phyloP scores from a whole-genome alignment of 2,329 filamentous ascomycete species.

The Paraphaeosphaeria minitans region DNA sequence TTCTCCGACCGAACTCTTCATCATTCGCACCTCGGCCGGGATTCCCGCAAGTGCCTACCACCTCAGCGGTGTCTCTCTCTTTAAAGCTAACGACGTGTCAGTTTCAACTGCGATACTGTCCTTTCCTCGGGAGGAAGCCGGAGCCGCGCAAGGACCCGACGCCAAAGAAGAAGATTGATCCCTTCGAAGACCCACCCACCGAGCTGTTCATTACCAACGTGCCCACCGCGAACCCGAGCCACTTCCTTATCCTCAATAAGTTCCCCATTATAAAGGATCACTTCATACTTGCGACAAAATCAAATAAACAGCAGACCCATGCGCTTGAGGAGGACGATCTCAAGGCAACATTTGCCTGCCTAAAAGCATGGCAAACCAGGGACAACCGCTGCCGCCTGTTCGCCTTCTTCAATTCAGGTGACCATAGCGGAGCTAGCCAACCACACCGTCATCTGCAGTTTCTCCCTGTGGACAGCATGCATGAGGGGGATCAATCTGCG shows the following conservation, averaged over 20 bases:
- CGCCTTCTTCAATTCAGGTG: constrained; percentile 73
- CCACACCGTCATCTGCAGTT: constrained; percentile 74
- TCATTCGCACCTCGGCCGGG: constrained; percentile 44
- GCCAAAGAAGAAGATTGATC: constrained; percentile 53
- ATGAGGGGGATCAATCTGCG: constrained; percentile 44
- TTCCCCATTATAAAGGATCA: constrained; percentile 73
- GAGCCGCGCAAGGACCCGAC: constrained; percentile 45
- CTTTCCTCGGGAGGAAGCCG: constrained; percentile 70
- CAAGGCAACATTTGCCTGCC: constrained; percentile 64
- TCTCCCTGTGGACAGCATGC: constrained; percentile 69
- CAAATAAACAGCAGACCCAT: constrained; percentile 68
- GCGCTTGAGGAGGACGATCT: constrained; percentile 66
- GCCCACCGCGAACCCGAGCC: constrained; percentile 50
- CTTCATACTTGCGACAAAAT: constrained; percentile 72
- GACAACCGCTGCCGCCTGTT: constrained; percentile 55
- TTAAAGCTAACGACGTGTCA: constrained; percentile 41
- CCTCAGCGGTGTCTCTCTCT: not conserved
- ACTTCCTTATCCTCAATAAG: constrained; percentile 75
- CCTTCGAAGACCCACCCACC: constrained; percentile 66
- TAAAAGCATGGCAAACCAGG: constrained; percentile 59
- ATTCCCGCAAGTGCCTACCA: constrained; percentile 42
- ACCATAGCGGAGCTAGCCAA: constrained; percentile 72
- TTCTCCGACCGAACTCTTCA: constrained; percentile 47
- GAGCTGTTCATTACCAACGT: constrained; percentile 62
- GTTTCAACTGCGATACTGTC: constrained; percentile 77